These are phyloP conservation scores for Haematococcus sp. DNA, from an alignment of 139 green algal species.

Conservation along the genomic window DNA sequence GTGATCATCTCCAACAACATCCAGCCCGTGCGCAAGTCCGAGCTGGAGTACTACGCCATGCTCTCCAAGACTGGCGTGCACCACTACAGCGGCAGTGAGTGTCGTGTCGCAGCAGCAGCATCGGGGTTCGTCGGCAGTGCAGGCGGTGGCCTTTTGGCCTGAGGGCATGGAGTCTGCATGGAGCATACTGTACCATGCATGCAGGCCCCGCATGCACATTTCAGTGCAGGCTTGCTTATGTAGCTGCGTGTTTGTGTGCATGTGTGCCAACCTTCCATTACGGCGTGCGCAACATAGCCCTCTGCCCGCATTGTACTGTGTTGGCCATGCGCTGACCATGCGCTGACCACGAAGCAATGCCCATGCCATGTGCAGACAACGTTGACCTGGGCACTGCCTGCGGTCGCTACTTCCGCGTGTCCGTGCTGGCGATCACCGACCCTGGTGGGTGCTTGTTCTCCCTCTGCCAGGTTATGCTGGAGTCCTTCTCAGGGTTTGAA, in stretches of 20 bases:
- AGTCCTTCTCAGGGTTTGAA: too few relatives aligned
- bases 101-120: too few relatives aligned
- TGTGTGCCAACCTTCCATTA: too few relatives aligned
- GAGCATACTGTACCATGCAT: too few relatives aligned
- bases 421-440: conserved; percentile 94
- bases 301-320: too few relatives aligned
- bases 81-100: conserved; percentile 95
- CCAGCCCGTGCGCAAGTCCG: conserved; percentile 90
- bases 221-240: too few relatives aligned
- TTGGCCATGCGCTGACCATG: too few relatives aligned
- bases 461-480: too few relatives aligned
- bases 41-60: conserved; percentile 99
- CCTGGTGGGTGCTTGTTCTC: conserved; percentile 57
- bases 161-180: background rate
- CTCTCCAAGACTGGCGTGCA: conserved; percentile 97
- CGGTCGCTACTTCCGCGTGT: conserved; percentile 94
- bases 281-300: too few relatives aligned
- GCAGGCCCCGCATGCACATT: too few relatives aligned
- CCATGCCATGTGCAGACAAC: conserved; percentile 86
- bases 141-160: background rate
- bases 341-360: background rate
- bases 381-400: conserved; percentile 98
- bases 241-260: too few relatives aligned
- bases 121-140: background rate
- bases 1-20: conserved; percentile 98